Evolutionary conservation across 2,329 filamentous ascomycete genomes (phyloP).

Genomic region (Fusarium stilboides): DNA sequence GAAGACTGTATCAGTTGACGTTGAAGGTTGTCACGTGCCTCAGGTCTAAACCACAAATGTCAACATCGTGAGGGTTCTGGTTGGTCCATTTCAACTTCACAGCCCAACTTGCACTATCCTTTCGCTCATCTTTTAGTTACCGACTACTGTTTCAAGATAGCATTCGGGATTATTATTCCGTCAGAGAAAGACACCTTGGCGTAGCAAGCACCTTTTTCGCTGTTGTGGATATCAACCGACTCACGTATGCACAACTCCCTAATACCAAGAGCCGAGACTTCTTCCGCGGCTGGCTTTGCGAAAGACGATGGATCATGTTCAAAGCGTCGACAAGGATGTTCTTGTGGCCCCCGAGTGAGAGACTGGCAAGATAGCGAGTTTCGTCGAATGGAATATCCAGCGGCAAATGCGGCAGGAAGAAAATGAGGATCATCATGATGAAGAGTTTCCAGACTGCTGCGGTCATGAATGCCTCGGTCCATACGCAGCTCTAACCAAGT

Average conservation of each 20-base stretch:
- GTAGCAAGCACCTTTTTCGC: slow-evolving; percentile 55
- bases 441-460: slow-evolving; percentile 52
- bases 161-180: slow-evolving; percentile 49
- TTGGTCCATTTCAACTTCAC: slow-evolving; percentile 32
- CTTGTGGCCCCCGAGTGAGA: slow-evolving; percentile 54
- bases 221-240: slow-evolving; percentile 58
- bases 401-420: slow-evolving; percentile 29
- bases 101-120: slow-evolving; percentile 12
- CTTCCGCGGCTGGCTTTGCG: slow-evolving; percentile 52
- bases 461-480: slow-evolving; percentile 53
- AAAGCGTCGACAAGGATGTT: slow-evolving; percentile 49
- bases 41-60: slow-evolving; percentile 20
- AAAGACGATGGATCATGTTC: slow-evolving; percentile 52
- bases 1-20: not conserved
- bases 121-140: not conserved
- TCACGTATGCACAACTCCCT: slow-evolving; percentile 60
- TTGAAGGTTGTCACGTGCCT: slow-evolving; percentile 29
- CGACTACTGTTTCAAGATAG: slow-evolving; percentile 40
- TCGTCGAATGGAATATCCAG: slow-evolving; percentile 57
- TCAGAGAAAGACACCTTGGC: slow-evolving; percentile 45
- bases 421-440: slow-evolving; percentile 40
- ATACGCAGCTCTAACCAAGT: slow-evolving; percentile 53
- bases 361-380: slow-evolving; percentile 53
- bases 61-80: slow-evolving; percentile 27
- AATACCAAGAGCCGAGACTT: slow-evolving; percentile 49